These are phyloP conservation scores for Fusarium tanahbumbuense DNA, from an alignment of 2,329 filamentous ascomycete genomes.

Conservation along the genomic window DNA sequence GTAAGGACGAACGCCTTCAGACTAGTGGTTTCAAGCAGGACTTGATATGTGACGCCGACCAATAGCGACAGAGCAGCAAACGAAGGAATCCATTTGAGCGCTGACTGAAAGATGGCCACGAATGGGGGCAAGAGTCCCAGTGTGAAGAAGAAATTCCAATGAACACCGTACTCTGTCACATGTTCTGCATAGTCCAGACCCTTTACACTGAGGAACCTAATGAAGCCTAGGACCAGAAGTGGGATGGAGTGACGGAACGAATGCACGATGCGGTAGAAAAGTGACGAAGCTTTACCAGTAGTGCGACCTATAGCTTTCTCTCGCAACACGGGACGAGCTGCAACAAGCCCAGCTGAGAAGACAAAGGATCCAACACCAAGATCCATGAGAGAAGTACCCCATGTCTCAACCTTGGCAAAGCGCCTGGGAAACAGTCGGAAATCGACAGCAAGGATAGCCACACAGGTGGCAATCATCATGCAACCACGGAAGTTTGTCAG, in stretches of 20 bases:
- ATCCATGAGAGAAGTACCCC: conserved; percentile 99
- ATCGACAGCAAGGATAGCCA: conserved; percentile 96
- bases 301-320: conserved; percentile 66
- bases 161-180: conserved; percentile 95
- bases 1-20: conserved; percentile 86
- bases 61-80: conserved; percentile 80
- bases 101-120: conserved; percentile 82
- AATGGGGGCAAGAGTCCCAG: conserved; percentile 89
- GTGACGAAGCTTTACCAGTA: conserved; percentile 60
- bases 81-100: conserved; percentile 77
- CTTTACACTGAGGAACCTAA: conserved; percentile 90
- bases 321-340: conserved; percentile 82
- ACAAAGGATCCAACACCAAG: conserved; percentile 97
- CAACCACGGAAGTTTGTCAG: conserved; percentile 89
- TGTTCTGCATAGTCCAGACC: conserved; percentile 96
- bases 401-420: conserved; percentile 98
- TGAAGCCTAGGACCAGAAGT: conserved; percentile 80
- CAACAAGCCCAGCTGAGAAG: conserved; percentile 92
- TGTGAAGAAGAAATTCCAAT: conserved; percentile 99
- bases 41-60: conserved; percentile 77
- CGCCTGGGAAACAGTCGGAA: conserved; percentile 92
- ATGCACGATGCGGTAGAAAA: conserved; percentile 69
- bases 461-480: conserved; percentile 91
- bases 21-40: conserved; percentile 78
- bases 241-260: conserved; percentile 86